Base-by-base conservation (phyloP, 1,284 basidiomycete species). In the Pseudozyma pruni region DNA sequence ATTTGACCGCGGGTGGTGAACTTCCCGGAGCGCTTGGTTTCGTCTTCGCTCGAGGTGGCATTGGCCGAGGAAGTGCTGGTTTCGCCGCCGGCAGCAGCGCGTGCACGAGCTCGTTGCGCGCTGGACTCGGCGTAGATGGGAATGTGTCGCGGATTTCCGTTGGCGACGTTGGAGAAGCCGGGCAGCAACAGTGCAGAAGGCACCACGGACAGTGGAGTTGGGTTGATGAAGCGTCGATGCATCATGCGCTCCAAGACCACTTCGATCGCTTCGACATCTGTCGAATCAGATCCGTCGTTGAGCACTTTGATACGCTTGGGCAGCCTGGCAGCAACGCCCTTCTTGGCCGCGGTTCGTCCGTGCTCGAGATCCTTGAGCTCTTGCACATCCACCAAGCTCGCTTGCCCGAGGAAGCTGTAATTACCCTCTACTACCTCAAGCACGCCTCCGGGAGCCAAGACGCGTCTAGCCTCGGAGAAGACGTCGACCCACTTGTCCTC, bases 361-460 rank as follows among this genome's bases (percentile, higher is more conserved):
- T 61, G 50, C 39, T 72, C 61, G 13, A 72, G 55, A 35, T 62
- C 54, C 22, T 52, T 53, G 27, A 75, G 55, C 41, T 70, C 70
- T n/a, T 67, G 34, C 27, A 32, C 35, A 33, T 72, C 69, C 38
- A 72, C 50, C 35, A 62, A 48, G 29, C 61, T 58, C 13, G 69
- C 32, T 37, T 62, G 59, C 10, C 76, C 76, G 19, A 51, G 68
- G 41, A 78, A 78, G 38, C 27, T 48, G 19, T 52, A 51, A 22
- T 78, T 75, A 22, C 56, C 52, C 42, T 78, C 76, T 11, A 77
- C 29, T 16, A 75, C 31, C 37, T 75, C 72, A 23, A 78, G 34
- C 27, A 58, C 53, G 16, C 73, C 76, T 32, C 64, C 74, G 1
- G 74, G 76, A 6, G 67, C 67, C 17, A 77, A 34, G 19, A 78